These are phyloP conservation scores for Backusella morwellensis DNA, from an alignment of 192 early-diverging fungal genomes.

Conservation along the genomic window DNA sequence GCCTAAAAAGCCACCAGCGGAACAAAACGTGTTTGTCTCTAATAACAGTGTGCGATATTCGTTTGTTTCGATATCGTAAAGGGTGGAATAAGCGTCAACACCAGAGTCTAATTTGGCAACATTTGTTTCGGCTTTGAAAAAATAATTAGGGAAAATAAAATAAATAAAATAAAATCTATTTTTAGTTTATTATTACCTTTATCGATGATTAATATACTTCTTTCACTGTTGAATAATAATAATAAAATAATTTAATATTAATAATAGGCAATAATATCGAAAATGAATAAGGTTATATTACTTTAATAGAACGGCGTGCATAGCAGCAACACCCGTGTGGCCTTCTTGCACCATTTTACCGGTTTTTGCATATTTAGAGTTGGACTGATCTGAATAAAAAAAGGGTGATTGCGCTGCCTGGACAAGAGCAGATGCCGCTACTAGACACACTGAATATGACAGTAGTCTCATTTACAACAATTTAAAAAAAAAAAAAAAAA, in stretches of 20 bases:
- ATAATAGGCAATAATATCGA: neutral
- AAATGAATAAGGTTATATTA: conserved; percentile 1
- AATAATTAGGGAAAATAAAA: neutral
- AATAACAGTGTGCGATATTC: conserved; percentile 39
- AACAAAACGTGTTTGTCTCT: conserved; percentile 55
- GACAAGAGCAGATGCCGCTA: neutral
- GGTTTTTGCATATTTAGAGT: conserved; percentile 12
- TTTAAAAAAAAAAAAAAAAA: neutral
- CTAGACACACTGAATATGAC: neutral
- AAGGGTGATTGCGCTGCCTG: conserved; percentile 17
- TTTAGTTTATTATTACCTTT: conserved; percentile 42
- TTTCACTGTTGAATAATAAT: conserved; percentile 34
- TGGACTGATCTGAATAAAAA: conserved; percentile 6
- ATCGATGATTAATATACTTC: conserved; percentile 57
- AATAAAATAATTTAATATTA: conserved; percentile 19
- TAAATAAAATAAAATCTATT: neutral
- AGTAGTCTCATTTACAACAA: conserved; percentile 2
- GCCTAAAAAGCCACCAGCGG: conserved; percentile 48
- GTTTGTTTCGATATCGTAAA: conserved; percentile 46
- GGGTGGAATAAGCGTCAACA: conserved; percentile 38
- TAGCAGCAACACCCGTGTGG: conserved; percentile 48
- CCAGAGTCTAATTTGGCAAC: conserved; percentile 38
- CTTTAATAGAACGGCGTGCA: conserved; percentile 43
- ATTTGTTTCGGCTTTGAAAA: conserved; percentile 32
- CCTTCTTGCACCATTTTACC: conserved; percentile 44